phyloP scores from a whole-genome alignment of 495 filamentous ascomycete genomes.

The Melanomma pulvis-pyrius region DNA sequence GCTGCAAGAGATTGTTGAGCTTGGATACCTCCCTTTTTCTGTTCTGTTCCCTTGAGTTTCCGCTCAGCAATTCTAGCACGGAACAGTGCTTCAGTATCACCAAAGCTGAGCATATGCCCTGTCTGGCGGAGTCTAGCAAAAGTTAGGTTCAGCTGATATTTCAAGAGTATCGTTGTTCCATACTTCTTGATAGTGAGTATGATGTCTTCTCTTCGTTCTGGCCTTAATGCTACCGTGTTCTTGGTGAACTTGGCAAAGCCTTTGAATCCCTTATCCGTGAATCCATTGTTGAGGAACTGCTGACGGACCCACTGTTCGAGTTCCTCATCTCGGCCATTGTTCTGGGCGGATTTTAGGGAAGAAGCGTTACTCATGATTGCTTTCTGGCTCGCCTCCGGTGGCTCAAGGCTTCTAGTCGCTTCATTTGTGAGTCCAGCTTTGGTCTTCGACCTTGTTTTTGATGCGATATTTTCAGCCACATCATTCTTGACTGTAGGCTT shows the following conservation, averaged over 20 bases:
- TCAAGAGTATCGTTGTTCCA: background rate
- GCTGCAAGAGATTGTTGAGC: background rate
- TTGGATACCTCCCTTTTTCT: background rate
- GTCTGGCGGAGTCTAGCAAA: background rate
- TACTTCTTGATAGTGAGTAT: background rate
- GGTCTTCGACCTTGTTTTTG: background rate
- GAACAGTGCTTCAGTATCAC: background rate
- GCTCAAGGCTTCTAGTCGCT: background rate
- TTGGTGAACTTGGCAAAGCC: background rate
- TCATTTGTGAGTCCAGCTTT: background rate
- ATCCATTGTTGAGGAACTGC: slow-evolving; percentile 5
- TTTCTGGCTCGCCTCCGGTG: background rate
- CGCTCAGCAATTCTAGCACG: background rate
- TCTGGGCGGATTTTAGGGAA: background rate
- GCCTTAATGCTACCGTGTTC: background rate
- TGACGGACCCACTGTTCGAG: slow-evolving; percentile 9
- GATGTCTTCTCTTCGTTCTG: background rate
- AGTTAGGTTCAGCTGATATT: background rate
- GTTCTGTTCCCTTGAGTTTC: background rate
- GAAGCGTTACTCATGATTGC: background rate
- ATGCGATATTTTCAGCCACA: too few relatives aligned
- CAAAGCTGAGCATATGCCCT: background rate
- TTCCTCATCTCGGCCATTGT: background rate
- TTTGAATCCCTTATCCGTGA: background rate
- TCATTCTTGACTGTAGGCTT: too few relatives aligned